A percentile compares a stretch with the other conserved stretches of the same genome.
Conservation (phyloP, 768 basidiomycete genomes). For the Infundibulicybe gibba region DNA sequence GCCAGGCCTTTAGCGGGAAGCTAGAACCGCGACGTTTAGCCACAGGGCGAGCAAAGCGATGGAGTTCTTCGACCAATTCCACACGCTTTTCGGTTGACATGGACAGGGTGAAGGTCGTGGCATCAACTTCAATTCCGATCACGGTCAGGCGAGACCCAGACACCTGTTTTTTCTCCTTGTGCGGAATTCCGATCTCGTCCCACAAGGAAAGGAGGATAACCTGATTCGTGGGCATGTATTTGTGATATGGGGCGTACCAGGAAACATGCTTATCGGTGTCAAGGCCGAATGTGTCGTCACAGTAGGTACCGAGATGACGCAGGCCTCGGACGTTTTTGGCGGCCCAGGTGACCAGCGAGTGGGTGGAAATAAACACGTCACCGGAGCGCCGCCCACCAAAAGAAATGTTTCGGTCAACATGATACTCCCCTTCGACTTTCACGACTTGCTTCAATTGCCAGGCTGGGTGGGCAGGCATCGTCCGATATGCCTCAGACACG, state of each 20-base stretch:
- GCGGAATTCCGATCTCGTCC: conserved; percentile 35
- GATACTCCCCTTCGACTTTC: not conserved
- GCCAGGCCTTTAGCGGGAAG: conserved; percentile 18
- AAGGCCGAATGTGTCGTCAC: not conserved
- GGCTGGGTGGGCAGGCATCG: conserved; percentile 31
- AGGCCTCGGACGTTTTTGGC: not conserved
- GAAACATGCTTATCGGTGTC: not conserved
- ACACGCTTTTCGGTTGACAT: conserved; percentile 2
- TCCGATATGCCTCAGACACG: conserved; percentile 31
- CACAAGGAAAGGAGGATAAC: conserved; percentile 27
- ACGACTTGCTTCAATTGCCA: conserved; percentile 29
- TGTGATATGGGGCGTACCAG: conserved; percentile 21
- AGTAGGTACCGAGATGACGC: not conserved
- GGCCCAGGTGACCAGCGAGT: not conserved
- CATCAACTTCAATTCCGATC: conserved; percentile 35
- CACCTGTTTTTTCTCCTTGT: conserved; percentile 34
- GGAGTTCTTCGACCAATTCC: conserved; percentile 10
- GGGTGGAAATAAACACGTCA: not conserved
- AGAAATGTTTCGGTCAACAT: not conserved
- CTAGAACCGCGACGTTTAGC: conserved; percentile 5
- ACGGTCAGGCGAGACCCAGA: conserved; percentile 25
- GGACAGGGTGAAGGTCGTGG: conserved; percentile 23
- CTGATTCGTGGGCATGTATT: conserved; percentile 25
- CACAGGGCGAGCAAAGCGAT: conserved; percentile 2
- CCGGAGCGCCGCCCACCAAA: conserved; percentile 1